Evolutionary conservation across 1,284 basidiomycete genomes (phyloP), one percentile per base, ranked within the genome.

Genomic region (Afroboletus lepidellus): DNA sequence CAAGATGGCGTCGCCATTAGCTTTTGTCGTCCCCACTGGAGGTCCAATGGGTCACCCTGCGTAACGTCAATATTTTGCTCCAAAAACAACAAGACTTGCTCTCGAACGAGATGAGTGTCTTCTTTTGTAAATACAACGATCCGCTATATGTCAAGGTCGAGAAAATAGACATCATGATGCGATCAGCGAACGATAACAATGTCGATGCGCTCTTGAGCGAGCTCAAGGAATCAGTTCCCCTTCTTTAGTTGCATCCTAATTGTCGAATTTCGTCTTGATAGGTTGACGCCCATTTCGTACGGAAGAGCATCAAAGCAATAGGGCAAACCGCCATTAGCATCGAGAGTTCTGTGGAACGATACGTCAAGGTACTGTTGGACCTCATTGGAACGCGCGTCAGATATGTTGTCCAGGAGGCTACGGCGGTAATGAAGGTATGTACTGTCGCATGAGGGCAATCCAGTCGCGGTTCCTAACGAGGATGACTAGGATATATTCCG

Each of bases 61-160:
- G 96, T 27, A 98, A 99, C 69, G 94, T 1, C 97, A 99, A 80
- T 99, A 98, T 72, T 95, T 99, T 33, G 93, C 95, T 99, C 55
- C 97, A 99, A 72, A 83, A 97, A 62, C 85, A 93, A 4, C 78
- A 52, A 81, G 97, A 46, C 94, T 96, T 8, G 74, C 87, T 36
- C 92, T 99, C 15, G 71, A 97, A 98, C 70, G 96, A 99, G 66
- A 95, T 99, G 70, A 92, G 94, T 58, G 94, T 98, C 20, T 99
- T 99, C 74, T 99, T 99, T 74, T 98, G 95, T 87, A 99, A 98
- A 72, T 99, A 99, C 74, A 99, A 98, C 67, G 97, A 99, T 67
- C 97, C 97, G 2, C 94, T 97, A 57, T 99, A 99, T 71, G 94
- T 99, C 72, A 99, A 99, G 71, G 81, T 99, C 33, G 95, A 95